Evolutionary conservation across 345 rosid genomes (phyloP).

Genomic region (Carallia pectinifolia): DNA sequence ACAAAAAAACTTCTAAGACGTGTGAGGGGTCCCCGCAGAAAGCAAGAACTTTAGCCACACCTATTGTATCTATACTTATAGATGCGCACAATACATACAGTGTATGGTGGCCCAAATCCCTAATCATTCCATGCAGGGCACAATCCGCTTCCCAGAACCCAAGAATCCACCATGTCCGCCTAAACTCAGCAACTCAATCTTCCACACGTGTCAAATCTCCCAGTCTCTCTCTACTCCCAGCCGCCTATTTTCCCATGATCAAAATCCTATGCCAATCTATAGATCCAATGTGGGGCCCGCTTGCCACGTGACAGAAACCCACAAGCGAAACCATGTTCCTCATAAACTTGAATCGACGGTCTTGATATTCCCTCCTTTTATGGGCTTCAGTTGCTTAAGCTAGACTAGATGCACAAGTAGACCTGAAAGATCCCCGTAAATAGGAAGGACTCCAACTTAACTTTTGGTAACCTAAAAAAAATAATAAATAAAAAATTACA

Average conservation of each 20-base stretch:
- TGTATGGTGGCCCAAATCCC: slow-evolving; percentile 17
- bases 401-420: not conserved
- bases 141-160: slow-evolving; percentile 65
- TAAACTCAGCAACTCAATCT: slow-evolving; percentile 44
- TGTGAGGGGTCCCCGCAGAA: slow-evolving; percentile 7
- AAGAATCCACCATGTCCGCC: slow-evolving; percentile 68
- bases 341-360: not conserved
- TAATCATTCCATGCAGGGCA: slow-evolving; percentile 58
- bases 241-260: slow-evolving; percentile 29
- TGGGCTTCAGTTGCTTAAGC: too few species aligned
- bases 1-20: not conserved
- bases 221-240: slow-evolving; percentile 24
- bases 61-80: not conserved
- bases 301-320: slow-evolving; percentile 27
- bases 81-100: not conserved
- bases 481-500: too few species aligned
- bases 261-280: not conserved
- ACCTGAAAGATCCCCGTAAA: not conserved
- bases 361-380: not conserved
- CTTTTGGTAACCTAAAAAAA: too few species aligned
- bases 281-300: slow-evolving; percentile 23
- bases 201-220: slow-evolving; percentile 39
- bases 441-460: not conserved
- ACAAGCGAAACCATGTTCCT: not conserved
- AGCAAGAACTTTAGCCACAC: not conserved